Evolutionary conservation across 352 stramenopile species (phyloP).

Genomic region (Globisporangium ultimum): DNA sequence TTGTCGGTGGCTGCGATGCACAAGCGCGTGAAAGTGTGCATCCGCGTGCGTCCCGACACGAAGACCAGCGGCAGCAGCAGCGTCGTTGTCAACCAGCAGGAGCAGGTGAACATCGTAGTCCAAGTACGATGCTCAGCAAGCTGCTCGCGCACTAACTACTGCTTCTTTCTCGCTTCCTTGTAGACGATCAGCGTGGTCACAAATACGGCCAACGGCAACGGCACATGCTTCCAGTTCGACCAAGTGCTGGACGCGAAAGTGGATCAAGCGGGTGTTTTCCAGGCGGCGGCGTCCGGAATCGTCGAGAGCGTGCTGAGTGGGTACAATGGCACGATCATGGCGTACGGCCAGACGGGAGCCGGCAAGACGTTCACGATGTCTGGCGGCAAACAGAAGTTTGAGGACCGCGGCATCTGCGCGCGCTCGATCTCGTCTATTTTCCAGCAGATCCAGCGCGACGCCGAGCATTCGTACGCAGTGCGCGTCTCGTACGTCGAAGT

Average conservation of each 20-base stretch:
- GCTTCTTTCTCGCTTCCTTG: background rate
- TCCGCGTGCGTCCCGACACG: constrained; percentile 45
- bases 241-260: constrained; percentile 41
- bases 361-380: constrained; percentile 79
- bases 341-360: constrained; percentile 70
- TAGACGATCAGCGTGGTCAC: constrained; percentile 64
- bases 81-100: constrained; percentile 39
- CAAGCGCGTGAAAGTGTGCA: constrained; percentile 70
- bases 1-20: constrained; percentile 25
- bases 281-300: constrained; percentile 35
- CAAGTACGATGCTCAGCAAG: background rate
- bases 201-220: constrained; percentile 39
- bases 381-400: constrained; percentile 48
- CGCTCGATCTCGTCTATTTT: constrained; percentile 59
- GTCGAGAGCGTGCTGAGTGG: constrained; percentile 57
- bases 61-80: constrained; percentile 10
- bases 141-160: background rate
- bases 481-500: constrained; percentile 86
- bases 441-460: constrained; percentile 40
- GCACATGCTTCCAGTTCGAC: constrained; percentile 68
- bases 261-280: constrained; percentile 54
- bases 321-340: constrained; percentile 80
- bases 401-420: constrained; percentile 60
- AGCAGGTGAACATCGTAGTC: constrained; percentile 28
- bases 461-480: constrained; percentile 45